Conservation (phyloP, 495 filamentous ascomycete genomes). For the Aspergillus campestris region DNA sequence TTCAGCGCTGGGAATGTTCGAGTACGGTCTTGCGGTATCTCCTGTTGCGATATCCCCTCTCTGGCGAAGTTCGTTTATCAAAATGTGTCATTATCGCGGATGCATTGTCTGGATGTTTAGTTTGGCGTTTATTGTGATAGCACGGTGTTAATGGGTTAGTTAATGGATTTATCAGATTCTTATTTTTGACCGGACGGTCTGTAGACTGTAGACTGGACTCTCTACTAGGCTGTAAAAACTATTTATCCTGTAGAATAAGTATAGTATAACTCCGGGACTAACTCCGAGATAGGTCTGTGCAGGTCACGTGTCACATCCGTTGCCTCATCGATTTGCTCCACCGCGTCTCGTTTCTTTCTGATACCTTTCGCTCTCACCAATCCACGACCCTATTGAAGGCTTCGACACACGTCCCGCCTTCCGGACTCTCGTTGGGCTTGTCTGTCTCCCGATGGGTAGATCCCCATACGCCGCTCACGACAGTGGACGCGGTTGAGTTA, state of each 20-base stretch:
- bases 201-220: no score
- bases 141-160: no score
- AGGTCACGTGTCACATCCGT: constrained; percentile 2
- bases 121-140: neutral
- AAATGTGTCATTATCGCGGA: neutral
- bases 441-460: constrained; percentile 38
- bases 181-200: no score
- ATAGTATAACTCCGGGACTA: neutral
- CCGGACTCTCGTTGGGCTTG: constrained; percentile 16
- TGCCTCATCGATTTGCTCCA: neutral
- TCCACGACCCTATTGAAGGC: constrained; percentile 13
- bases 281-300: constrained; percentile 1
- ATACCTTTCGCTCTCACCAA: constrained; percentile 7
- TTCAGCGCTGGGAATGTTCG: constrained; percentile 11
- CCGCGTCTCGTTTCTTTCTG: constrained; percentile 4
- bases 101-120: neutral
- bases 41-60: constrained; percentile 11
- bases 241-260: no score
- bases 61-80: neutral
- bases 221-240: no score
- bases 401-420: constrained; percentile 13
- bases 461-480: constrained; percentile 26
- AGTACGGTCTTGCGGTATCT: constrained; percentile 1
- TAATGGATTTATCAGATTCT: no score
- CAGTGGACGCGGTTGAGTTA: constrained; percentile 39